A percentile compares a stretch with the other conserved stretches of the same genome.
Evolutionary conservation across 257 asterid genomes (phyloP).

Genomic region (Eucommia ulmoides): DNA sequence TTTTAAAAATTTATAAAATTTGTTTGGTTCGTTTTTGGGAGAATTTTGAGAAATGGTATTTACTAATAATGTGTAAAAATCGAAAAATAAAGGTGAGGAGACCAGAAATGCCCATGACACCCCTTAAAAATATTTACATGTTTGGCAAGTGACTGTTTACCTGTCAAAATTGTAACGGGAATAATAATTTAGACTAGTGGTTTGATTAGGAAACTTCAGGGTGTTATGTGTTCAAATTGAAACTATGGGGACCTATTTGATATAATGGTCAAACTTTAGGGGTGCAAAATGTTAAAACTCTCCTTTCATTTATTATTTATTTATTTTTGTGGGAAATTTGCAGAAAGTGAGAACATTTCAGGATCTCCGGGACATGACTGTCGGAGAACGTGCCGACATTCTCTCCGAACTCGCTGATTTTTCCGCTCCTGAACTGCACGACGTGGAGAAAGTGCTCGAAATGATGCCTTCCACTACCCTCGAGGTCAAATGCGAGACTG

Average conservation of each 20-base stretch:
- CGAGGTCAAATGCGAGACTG: slow-evolving; percentile 88
- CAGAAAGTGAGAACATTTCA: slow-evolving; percentile 91
- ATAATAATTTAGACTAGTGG: too few species aligned
- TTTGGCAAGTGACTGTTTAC: too few species aligned
- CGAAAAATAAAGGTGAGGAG: too few species aligned
- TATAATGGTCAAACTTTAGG: background rate
- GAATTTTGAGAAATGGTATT: too few species aligned
- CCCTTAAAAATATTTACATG: too few species aligned
- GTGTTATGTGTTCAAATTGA: background rate
- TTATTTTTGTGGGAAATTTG: slow-evolving; percentile 4
- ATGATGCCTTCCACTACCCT: slow-evolving; percentile 85
- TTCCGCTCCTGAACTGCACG: slow-evolving; percentile 55
- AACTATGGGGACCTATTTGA: background rate
- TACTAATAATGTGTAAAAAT: too few species aligned
- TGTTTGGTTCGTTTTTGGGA: background rate
- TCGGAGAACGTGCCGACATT: slow-evolving; percentile 66
- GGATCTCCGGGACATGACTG: slow-evolving; percentile 68
- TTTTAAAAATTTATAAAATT: too few species aligned
- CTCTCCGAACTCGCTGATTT: slow-evolving; percentile 81
- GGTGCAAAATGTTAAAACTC: too few species aligned
- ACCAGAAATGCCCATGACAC: too few species aligned
- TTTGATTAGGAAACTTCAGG: too few species aligned
- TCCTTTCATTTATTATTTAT: background rate
- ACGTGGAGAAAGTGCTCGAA: slow-evolving; percentile 83
- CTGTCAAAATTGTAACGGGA: too few species aligned